Conservation (phyloP, 2,329 filamentous ascomycete genomes). For the Pseudonectria buxi region DNA sequence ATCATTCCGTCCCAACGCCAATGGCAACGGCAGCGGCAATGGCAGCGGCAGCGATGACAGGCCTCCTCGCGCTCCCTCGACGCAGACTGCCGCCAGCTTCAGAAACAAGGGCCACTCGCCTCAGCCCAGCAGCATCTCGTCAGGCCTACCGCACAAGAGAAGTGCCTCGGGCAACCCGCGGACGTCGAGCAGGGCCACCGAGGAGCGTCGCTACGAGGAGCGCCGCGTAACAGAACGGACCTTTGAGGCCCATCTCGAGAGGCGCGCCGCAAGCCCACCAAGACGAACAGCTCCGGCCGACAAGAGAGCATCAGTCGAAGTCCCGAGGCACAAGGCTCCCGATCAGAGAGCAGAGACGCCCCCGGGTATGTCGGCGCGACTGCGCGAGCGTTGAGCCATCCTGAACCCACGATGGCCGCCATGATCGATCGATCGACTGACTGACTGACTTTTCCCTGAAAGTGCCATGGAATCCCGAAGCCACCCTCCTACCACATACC, state of each 20-base stretch:
- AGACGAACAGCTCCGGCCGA: conserved; percentile 32
- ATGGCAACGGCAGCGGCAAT: conserved; percentile 17
- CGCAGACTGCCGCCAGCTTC: conserved; percentile 26
- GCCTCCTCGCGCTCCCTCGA: conserved; percentile 30
- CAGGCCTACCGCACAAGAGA: conserved; percentile 47
- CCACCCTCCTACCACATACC: conserved; percentile 60
- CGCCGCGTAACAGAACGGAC: conserved; percentile 48
- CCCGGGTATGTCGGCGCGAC: conserved; percentile 35
- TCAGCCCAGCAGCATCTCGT: conserved; percentile 26
- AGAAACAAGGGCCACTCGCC: conserved; percentile 30
- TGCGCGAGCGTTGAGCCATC: not conserved
- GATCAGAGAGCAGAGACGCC: conserved; percentile 42
- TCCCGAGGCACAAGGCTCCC: conserved; percentile 34
- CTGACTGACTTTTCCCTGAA: conserved; percentile 13
- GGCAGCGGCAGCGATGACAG: conserved; percentile 18
- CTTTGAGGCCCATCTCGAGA: conserved; percentile 57
- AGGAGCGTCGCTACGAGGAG: conserved; percentile 41
- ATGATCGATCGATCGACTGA: not conserved
- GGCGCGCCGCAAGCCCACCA: conserved; percentile 54
- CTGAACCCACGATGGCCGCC: not conserved
- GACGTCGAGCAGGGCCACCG: conserved; percentile 38
- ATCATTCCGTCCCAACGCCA: conserved; percentile 39
- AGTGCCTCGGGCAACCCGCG: conserved; percentile 52
- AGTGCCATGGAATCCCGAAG: conserved; percentile 72
- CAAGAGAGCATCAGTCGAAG: conserved; percentile 33